These are phyloP conservation scores for Ophiocordyceps polyrhachis-furcata DNA, from an alignment of 2,329 filamentous ascomycete species.

Conservation along the genomic window DNA sequence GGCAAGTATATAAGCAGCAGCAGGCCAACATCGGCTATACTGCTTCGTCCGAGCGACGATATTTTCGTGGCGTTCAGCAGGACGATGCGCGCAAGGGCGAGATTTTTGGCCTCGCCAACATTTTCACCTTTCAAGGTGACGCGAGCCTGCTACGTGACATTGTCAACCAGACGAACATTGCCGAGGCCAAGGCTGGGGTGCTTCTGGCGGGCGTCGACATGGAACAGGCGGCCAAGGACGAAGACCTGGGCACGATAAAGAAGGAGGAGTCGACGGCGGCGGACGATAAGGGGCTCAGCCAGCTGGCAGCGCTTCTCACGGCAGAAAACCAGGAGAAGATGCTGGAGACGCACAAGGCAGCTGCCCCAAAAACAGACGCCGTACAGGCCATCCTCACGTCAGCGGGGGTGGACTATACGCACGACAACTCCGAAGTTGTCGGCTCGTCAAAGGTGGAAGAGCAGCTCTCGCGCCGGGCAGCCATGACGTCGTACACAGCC, in stretches of 20 bases:
- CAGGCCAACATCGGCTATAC: slow-evolving; percentile 96
- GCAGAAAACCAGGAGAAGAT: slow-evolving; percentile 25
- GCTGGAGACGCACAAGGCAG: slow-evolving; percentile 15
- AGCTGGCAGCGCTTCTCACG: slow-evolving; percentile 40
- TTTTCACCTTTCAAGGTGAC: slow-evolving; percentile 66
- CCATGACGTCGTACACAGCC: slow-evolving; percentile 31
- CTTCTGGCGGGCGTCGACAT: slow-evolving; percentile 60
- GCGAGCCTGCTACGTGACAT: slow-evolving; percentile 80
- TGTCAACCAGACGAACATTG: slow-evolving; percentile 95
- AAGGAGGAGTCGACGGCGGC: slow-evolving; percentile 27
- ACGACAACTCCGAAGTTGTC: slow-evolving; percentile 90
- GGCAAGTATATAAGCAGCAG: slow-evolving; percentile 98
- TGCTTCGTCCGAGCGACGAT: slow-evolving; percentile 76
- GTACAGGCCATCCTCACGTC: slow-evolving; percentile 76
- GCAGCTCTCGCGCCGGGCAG: slow-evolving; percentile 58
- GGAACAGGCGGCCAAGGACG: slow-evolving; percentile 37
- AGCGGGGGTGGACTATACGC: slow-evolving; percentile 84
- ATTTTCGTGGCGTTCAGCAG: slow-evolving; percentile 89
- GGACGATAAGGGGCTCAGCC: slow-evolving; percentile 50
- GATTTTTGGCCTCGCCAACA: slow-evolving; percentile 76
- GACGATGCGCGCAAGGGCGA: slow-evolving; percentile 70
- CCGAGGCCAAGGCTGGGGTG: slow-evolving; percentile 76
- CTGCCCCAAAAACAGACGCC: slow-evolving; percentile 43
- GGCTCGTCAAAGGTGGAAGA: slow-evolving; percentile 86
- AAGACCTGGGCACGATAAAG: slow-evolving; percentile 22